Base-by-base conservation (phyloP, 176 grass and related monocot genomes). In the Cymbopogon citratus region DNA sequence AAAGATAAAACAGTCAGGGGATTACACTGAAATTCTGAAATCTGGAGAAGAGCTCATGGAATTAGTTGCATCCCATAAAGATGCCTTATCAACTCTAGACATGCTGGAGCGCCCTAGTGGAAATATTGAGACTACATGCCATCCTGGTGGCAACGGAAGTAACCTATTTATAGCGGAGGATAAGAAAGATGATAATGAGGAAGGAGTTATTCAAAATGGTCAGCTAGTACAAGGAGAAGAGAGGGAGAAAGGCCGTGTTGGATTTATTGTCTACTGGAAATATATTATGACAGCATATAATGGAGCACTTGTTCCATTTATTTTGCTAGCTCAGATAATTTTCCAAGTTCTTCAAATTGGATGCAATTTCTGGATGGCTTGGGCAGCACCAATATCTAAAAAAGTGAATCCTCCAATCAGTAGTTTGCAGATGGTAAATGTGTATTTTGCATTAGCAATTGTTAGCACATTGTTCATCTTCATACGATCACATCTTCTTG, bases 171-270 rank as follows among this genome's bases (percentile, higher is more conserved):
- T 48, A 78, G 6, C 13, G 31, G 46, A 29, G 39, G 71, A 75
- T 28, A 34, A 80, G 4, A 49, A 73, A 3, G 26, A 16, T 73
- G 49, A 26, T 33, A 72, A 29, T 13, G 26, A 45, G 6, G 59
- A 71, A 6, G 36, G 48, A 54, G 27, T 39, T 65, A 5, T 1
- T 35, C 36, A 76, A 45, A 83, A 69, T 52, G 84, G 87, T 29
- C 87, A 91, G n/a, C 62, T 94, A 4, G 69, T 94, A 72, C 68
- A 87, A 69, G 92, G 89, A 64, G 92, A 94, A 83, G 89, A 94
- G 38, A 91, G 89, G 80, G 89, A 89, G 77, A 80, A 85, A 85
- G 89, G 87, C 29, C 75, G 84, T 26, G 87, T 91, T 31, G 92
- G 87, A 31, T 89, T 94, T 73, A 63, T 38, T 43, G 80, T 94